Evolutionary conservation across 1,139 yeast genomes (phyloP).

Genomic region (Blastobotrys illinoisensis): DNA sequence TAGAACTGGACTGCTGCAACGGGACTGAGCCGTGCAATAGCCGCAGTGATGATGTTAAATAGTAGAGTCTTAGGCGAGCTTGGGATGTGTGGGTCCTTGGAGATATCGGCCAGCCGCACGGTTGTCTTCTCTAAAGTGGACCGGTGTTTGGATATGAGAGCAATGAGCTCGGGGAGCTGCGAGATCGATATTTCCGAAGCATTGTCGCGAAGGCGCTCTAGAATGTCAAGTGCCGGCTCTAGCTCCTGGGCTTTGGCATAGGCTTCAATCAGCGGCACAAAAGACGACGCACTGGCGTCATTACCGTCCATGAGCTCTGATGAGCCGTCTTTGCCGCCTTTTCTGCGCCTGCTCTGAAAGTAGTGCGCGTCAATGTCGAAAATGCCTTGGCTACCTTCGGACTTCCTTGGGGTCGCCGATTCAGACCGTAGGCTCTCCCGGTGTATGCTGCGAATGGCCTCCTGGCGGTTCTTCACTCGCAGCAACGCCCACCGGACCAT

Average conservation of each 20-base stretch:
- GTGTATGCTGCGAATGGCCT: neutral
- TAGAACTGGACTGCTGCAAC: constrained; percentile 16
- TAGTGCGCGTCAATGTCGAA: neutral
- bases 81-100: constrained; percentile 15
- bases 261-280: constrained; percentile 26
- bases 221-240: constrained; percentile 13
- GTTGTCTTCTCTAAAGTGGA: neutral
- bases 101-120: constrained; percentile 26
- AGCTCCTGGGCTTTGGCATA: constrained; percentile 20
- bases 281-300: constrained; percentile 1
- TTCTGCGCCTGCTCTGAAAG: neutral
- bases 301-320: neutral
- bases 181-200: constrained; percentile 17
- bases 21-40: constrained; percentile 8
- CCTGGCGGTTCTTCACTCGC: constrained; percentile 11
- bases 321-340: neutral
- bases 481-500: constrained; percentile 30
- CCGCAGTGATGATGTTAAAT: constrained; percentile 23
- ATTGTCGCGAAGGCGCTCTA: constrained; percentile 21
- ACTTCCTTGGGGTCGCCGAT: neutral
- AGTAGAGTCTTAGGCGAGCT: constrained; percentile 23
- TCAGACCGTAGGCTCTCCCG: neutral
- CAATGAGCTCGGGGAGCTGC: constrained; percentile 21
- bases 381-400: neutral
- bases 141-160: neutral